phyloP scores from a whole-genome alignment of 164 flowering plant species.

The Platanus orientalis region DNA sequence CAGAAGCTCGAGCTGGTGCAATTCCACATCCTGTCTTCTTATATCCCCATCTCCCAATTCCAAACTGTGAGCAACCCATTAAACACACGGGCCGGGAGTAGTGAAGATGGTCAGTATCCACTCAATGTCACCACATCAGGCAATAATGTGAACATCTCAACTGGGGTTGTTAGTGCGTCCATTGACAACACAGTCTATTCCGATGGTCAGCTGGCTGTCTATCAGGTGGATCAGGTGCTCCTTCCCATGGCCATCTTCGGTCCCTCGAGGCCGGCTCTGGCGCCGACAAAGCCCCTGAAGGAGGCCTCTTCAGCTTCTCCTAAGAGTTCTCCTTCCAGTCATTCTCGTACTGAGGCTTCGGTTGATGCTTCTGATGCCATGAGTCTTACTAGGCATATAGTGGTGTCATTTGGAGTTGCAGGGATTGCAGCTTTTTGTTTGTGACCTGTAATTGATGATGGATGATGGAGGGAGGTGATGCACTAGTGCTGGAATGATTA shows the following conservation, averaged over 20 bases:
- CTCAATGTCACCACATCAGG: slow-evolving; percentile 67
- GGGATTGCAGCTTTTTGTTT: slow-evolving; percentile 10
- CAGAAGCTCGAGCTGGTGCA: slow-evolving; percentile 58
- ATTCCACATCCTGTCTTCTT: slow-evolving; percentile 61
- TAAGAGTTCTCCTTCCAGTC: slow-evolving; percentile 6
- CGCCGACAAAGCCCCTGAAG: slow-evolving; percentile 46
- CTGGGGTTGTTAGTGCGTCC: slow-evolving; percentile 56
- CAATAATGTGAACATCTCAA: slow-evolving; percentile 55
- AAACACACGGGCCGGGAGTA: slow-evolving; percentile 72
- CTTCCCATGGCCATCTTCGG: slow-evolving; percentile 60
- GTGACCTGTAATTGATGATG: slow-evolving; percentile 7
- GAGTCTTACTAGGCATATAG: not conserved
- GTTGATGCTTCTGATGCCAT: slow-evolving; percentile 26
- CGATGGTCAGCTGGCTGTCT: slow-evolving; percentile 61
- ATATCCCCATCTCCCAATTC: slow-evolving; percentile 47
- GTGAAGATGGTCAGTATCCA: slow-evolving; percentile 38
- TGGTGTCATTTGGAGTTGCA: slow-evolving; percentile 15
- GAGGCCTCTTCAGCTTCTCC: slow-evolving; percentile 21
- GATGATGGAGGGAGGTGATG: not conserved
- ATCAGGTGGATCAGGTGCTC: slow-evolving; percentile 74
- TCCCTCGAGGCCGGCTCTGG: slow-evolving; percentile 43
- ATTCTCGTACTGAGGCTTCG: slow-evolving; percentile 3
- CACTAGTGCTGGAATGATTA: not conserved
- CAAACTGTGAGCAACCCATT: slow-evolving; percentile 84
- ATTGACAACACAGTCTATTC: slow-evolving; percentile 50